A percentile compares a stretch with the other conserved stretches of the same genome.
These are phyloP conservation scores for Myxozyma vanderwaltii DNA, from an alignment of 805 yeast genomes.

Conservation along the genomic window DNA sequence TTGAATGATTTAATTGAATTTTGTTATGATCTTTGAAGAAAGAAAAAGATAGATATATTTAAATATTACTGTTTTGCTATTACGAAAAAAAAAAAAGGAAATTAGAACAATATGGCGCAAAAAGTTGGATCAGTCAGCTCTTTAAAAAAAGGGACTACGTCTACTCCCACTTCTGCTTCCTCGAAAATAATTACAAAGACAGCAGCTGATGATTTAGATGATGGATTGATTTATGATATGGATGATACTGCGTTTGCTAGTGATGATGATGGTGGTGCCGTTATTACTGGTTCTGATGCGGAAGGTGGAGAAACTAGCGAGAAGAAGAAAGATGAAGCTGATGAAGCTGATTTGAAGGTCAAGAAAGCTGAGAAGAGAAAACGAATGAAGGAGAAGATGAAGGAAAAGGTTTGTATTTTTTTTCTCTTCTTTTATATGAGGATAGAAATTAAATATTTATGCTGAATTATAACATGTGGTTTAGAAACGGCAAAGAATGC, in stretches of 20 bases:
- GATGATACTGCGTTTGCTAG: constrained; percentile 14
- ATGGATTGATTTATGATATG: constrained; percentile 27
- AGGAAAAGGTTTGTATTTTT: too few species aligned
- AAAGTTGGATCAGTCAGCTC: background rate
- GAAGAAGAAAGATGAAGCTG: constrained; percentile 9
- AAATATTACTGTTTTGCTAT: too few species aligned
- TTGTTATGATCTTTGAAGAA: too few species aligned
- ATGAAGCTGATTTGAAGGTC: background rate
- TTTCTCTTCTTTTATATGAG: too few species aligned
- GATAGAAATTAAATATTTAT: background rate
- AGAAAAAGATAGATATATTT: too few species aligned
- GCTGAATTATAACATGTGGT: background rate
- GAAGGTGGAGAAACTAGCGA: constrained; percentile 4
- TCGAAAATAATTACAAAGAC: too few species aligned
- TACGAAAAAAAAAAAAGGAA: too few species aligned
- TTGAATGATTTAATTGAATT: too few species aligned
- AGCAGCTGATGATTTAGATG: constrained; percentile 31
- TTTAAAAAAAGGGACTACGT: background rate
- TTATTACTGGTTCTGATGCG: background rate
- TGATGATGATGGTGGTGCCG: constrained; percentile 10
- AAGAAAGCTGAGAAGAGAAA: constrained; percentile 22
- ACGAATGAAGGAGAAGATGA: constrained; percentile 14
- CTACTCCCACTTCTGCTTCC: too few species aligned
- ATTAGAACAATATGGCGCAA: too few species aligned
- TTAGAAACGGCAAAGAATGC: constrained; percentile 27